phyloP scores from a whole-genome alignment of 2,329 filamentous ascomycete species.

The Diaporthe sp. region DNA sequence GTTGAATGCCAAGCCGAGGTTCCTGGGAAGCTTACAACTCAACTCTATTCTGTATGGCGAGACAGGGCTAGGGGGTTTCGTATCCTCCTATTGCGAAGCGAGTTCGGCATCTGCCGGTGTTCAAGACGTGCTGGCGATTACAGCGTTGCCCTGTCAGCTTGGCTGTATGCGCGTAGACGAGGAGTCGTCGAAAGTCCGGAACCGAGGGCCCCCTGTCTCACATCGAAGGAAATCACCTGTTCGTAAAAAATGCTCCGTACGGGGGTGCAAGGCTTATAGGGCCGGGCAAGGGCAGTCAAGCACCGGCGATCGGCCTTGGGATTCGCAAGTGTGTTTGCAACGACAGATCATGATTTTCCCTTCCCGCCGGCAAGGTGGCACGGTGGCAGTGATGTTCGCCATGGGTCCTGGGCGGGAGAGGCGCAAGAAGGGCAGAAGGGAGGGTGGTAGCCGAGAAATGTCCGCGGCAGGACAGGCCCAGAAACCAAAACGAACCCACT shows the following conservation, averaged over 20 bases:
- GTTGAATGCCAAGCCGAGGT: not conserved
- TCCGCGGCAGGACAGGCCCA: not conserved
- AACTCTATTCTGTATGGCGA: conserved; percentile 8
- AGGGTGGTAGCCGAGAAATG: conserved; percentile 27
- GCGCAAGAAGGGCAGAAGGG: no score
- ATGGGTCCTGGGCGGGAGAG: not conserved
- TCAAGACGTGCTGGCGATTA: not conserved
- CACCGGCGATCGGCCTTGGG: conserved; percentile 29
- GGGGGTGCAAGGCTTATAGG: conserved; percentile 14
- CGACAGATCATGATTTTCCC: conserved; percentile 29
- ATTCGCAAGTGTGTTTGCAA: conserved; percentile 23
- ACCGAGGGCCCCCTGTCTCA: conserved; percentile 28
- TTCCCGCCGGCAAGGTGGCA: conserved; percentile 5
- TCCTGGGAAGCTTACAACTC: conserved; percentile 9
- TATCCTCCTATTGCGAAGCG: not conserved
- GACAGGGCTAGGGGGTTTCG: conserved; percentile 22
- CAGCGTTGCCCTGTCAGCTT: not conserved
- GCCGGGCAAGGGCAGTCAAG: conserved; percentile 9
- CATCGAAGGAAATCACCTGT: conserved; percentile 31
- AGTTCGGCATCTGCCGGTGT: conserved; percentile 12
- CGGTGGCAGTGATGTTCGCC: conserved; percentile 27
- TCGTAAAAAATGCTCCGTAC: conserved; percentile 19
- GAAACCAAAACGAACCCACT: conserved; percentile 31
- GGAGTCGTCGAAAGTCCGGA: conserved; percentile 11
- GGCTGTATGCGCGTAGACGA: not conserved